Evolutionary conservation across 345 rosid genomes (phyloP).

Genomic region (Triadica sebifera): DNA sequence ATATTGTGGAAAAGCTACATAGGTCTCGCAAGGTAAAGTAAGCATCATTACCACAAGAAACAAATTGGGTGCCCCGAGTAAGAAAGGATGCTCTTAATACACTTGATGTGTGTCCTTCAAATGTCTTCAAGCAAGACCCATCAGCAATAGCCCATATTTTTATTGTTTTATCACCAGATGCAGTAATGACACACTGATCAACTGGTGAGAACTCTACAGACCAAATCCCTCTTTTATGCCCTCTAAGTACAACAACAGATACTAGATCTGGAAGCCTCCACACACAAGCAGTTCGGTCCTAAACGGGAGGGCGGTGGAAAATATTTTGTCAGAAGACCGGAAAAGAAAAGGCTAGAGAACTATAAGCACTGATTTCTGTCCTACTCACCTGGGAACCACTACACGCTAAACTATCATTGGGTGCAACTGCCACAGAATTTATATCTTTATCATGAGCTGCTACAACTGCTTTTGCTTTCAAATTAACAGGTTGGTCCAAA

Average conservation of each 20-base stretch:
- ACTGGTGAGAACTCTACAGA: conserved; percentile 96
- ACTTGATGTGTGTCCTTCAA: conserved; percentile 93
- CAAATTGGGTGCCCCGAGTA: conserved; percentile 83
- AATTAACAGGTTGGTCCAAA: conserved; percentile 51
- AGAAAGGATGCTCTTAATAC: conserved; percentile 86
- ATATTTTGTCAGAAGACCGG: not conserved
- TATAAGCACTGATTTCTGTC: not conserved
- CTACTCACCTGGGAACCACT: conserved; percentile 87
- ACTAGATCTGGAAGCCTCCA: conserved; percentile 93
- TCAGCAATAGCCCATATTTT: conserved; percentile 90
- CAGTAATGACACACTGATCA: conserved; percentile 93
- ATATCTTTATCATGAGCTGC: conserved; percentile 95
- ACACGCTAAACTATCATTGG: conserved; percentile 85
- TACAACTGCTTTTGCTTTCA: conserved; percentile 86
- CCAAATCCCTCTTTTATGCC: conserved; percentile 95
- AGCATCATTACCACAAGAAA: conserved; percentile 74
- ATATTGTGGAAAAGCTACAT: conserved; percentile 6
- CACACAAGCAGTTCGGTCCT: conserved; percentile 96
- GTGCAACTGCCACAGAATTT: conserved; percentile 83
- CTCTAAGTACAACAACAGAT: conserved; percentile 68
- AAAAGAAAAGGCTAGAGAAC: not conserved
- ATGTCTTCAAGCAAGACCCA: conserved; percentile 93
- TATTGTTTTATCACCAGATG: conserved; percentile 90
- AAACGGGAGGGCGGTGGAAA: conserved; percentile 21
- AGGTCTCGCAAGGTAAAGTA: not conserved